phyloP scores from a whole-genome alignment of 2,329 filamentous ascomycete genomes.

The Talaromyces marneffei region DNA sequence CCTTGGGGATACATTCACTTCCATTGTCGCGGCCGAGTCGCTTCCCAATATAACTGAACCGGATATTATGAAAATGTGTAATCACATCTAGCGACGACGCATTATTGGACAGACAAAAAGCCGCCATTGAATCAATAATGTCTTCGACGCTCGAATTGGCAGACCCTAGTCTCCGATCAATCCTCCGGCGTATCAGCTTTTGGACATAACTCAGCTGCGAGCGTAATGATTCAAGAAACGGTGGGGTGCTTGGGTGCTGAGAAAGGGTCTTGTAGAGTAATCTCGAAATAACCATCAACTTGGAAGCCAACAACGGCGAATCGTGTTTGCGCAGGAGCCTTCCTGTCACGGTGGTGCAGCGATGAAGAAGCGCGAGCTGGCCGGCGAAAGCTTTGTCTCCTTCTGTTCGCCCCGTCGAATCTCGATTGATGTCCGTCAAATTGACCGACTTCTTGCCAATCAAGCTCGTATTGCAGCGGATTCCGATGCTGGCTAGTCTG shows the following conservation, averaged over 20 bases:
- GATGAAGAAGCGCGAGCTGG: conserved; percentile 54
- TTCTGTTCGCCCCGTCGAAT: conserved; percentile 28
- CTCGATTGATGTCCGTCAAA: conserved; percentile 45
- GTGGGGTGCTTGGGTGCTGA: conserved; percentile 43
- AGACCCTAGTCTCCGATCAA: conserved; percentile 51
- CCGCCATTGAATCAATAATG: conserved; percentile 68
- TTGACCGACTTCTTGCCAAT: conserved; percentile 62
- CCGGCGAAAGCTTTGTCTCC: conserved; percentile 47
- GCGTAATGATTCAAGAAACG: conserved; percentile 57
- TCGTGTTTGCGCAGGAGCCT: conserved; percentile 48
- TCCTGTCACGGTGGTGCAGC: conserved; percentile 49
- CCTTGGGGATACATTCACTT: conserved; percentile 53
- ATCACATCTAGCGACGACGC: conserved; percentile 74
- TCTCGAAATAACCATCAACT: conserved; percentile 68
- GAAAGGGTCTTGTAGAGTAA: conserved; percentile 68
- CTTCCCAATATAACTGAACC: conserved; percentile 61
- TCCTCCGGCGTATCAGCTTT: conserved; percentile 58
- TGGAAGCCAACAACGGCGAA: conserved; percentile 55
- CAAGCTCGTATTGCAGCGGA: conserved; percentile 66
- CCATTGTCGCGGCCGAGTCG: conserved; percentile 52
- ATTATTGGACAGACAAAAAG: conserved; percentile 75
- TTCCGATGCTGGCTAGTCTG: conserved; percentile 65
- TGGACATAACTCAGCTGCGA: conserved; percentile 59
- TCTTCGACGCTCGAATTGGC: conserved; percentile 39
- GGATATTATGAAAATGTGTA: conserved; percentile 68